These are phyloP conservation scores for Neurospora sp. DNA, from an alignment of 2,329 filamentous ascomycete genomes.

Conservation along the genomic window DNA sequence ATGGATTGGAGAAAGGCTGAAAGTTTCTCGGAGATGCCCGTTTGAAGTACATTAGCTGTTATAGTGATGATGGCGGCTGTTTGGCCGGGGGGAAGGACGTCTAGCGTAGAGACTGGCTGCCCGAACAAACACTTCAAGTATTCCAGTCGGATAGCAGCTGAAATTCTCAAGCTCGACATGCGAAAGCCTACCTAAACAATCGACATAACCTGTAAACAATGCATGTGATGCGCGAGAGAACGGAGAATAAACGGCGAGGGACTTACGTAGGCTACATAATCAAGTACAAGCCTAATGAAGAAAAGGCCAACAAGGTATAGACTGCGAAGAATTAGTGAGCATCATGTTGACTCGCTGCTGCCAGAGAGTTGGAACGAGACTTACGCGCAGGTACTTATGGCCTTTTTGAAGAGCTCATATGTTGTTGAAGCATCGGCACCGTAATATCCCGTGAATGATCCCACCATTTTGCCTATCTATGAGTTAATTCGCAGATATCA, in stretches of 20 bases:
- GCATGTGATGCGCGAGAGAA: background rate
- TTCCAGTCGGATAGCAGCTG: conserved; percentile 48
- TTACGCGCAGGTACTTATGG: conserved; percentile 22
- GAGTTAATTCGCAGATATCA: conserved; percentile 1
- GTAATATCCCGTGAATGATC: conserved; percentile 23
- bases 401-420: conserved; percentile 17
- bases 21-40: conserved; percentile 53
- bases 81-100: conserved; percentile 49
- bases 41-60: conserved; percentile 49
- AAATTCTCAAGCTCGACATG: conserved; percentile 50
- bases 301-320: conserved; percentile 64
- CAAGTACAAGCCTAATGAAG: conserved; percentile 50
- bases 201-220: background rate
- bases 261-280: conserved; percentile 35
- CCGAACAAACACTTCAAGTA: conserved; percentile 54
- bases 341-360: conserved; percentile 22
- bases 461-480: conserved; percentile 20
- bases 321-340: conserved; percentile 19
- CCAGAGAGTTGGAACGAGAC: conserved; percentile 1
- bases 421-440: conserved; percentile 16
- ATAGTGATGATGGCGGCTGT: conserved; percentile 53
- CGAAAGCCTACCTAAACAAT: conserved; percentile 38
- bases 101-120: conserved; percentile 56
- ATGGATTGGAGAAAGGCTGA: conserved; percentile 46
- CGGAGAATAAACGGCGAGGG: conserved; percentile 1